These are phyloP conservation scores for Botrytis tulipae DNA, from an alignment of 2,329 filamentous ascomycete genomes.

Conservation along the genomic window DNA sequence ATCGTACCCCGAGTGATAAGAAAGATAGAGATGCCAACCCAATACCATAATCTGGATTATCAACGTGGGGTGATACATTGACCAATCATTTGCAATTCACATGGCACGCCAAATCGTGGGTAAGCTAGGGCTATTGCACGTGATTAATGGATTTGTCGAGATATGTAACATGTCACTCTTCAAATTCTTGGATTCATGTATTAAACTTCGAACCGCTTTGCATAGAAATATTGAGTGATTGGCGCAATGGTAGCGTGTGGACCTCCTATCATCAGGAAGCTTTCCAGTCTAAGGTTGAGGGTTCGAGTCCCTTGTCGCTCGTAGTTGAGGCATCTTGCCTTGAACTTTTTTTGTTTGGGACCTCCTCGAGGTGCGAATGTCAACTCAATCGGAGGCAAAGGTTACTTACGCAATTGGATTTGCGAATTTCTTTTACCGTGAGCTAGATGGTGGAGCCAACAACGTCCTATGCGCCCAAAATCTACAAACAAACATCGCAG, in stretches of 20 bases:
- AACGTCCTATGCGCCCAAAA: neutral
- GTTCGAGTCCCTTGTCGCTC: constrained; percentile 18
- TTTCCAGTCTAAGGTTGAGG: constrained; percentile 15
- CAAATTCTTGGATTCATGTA: neutral
- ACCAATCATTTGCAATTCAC: neutral
- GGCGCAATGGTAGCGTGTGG: constrained; percentile 20
- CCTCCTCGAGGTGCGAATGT: neutral
- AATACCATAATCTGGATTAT: neutral
- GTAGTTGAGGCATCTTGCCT: neutral
- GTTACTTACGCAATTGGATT: neutral
- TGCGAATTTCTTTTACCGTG: neutral
- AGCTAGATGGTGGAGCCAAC: neutral
- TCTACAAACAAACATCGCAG: neutral
- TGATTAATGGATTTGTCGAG: neutral
- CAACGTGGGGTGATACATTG: neutral
- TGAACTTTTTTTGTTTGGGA: neutral
- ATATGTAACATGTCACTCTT: neutral
- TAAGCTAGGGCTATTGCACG: neutral
- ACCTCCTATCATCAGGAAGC: constrained; percentile 16
- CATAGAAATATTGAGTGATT: neutral
- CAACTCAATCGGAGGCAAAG: neutral
- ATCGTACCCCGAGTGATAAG: neutral
- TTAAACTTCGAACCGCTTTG: neutral
- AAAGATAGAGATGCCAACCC: neutral
- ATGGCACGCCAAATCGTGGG: neutral